Evolutionary conservation across 169 alveolate genomes (phyloP).

Genomic region (Eimeria maxima): DNA sequence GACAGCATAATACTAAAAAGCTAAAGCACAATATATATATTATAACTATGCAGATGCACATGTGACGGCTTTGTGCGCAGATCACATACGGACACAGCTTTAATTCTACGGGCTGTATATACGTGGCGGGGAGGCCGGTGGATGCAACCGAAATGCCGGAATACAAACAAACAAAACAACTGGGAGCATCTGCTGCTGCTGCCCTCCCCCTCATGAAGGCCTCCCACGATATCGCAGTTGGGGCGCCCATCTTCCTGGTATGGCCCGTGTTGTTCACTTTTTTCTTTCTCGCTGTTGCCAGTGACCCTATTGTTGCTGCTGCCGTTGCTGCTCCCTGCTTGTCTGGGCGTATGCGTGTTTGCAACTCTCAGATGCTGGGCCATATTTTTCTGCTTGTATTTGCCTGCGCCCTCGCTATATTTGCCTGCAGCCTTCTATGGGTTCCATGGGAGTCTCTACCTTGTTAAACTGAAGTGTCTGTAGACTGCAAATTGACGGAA

Average conservation of each 20-base stretch:
- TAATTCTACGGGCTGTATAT: constrained; percentile 30
- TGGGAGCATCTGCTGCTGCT: constrained; percentile 49
- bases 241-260: constrained; percentile 51
- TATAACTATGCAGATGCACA: too few species aligned
- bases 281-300: not conserved
- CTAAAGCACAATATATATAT: not conserved
- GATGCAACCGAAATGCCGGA: not conserved
- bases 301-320: not conserved
- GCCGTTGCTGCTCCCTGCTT: not conserved
- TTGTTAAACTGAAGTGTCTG: not conserved
- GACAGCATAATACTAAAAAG: not conserved
- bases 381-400: not conserved
- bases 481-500: not conserved
- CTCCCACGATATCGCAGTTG: constrained; percentile 40
- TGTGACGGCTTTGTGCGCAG: not conserved
- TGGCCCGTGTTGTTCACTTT: not conserved
- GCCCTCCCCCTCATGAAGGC: constrained; percentile 48
- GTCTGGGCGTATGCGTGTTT: not conserved
- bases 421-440: constrained; percentile 8
- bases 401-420: not conserved
- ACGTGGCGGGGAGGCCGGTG: constrained; percentile 30
- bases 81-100: not conserved
- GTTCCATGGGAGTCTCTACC: not conserved
- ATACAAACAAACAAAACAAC: not conserved
- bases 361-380: not conserved